Base-by-base conservation (phyloP, 2,329 filamentous ascomycete species). In the Bipolaris oryzae region DNA sequence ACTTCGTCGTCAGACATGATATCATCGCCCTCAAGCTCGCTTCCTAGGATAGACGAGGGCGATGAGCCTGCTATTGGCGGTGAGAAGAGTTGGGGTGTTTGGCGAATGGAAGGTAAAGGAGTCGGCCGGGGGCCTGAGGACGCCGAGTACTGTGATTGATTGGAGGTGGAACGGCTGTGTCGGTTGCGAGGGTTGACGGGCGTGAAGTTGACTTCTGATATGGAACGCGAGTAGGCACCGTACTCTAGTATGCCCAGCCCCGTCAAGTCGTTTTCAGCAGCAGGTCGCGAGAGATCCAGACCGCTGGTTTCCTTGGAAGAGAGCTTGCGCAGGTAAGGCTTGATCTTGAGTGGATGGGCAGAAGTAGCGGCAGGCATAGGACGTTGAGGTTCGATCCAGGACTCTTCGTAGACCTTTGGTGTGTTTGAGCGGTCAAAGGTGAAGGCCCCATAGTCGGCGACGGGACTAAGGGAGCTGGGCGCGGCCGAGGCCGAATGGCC, bases 171-270 rank as follows among this genome's bases (percentile, higher is more conserved):
- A 58, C 84, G 80, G 41, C 57, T 69, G 67, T 86, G 84, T 39
- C 77, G 74, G 42, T 77, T 74, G 41, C 77, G 74, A 58, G 70
- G 68, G 51, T 72, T 74, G 21, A 74, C 70, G 18, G 74, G 72
- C 9, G 74, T 60, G 60, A 81, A 82, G 53, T 70, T 76, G 51
- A 80, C 76, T 61, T 82, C 77, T 18, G 75, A 74, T 10, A 76
- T 78, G 41, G 78, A 78, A 37, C 72, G 74, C 39, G 72, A 66
- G 58, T 74, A 73, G 23, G 68, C 69, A 23, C 70, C 58, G 56
- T 79, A 79, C 31, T 84, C 82, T 61, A 80, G 79, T 43, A 86
- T 85, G 16, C 83, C 84, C 49, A 87, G 70, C 9, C 83, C 84
- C 7, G 79, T 74, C 20, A 81, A 63, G 31, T 85, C 82, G 58